Evolutionary conservation across 305 asterid species (phyloP), one percentile per base, ranked within the genome.

Genomic region (Fraxinus xanthoxyloides): DNA sequence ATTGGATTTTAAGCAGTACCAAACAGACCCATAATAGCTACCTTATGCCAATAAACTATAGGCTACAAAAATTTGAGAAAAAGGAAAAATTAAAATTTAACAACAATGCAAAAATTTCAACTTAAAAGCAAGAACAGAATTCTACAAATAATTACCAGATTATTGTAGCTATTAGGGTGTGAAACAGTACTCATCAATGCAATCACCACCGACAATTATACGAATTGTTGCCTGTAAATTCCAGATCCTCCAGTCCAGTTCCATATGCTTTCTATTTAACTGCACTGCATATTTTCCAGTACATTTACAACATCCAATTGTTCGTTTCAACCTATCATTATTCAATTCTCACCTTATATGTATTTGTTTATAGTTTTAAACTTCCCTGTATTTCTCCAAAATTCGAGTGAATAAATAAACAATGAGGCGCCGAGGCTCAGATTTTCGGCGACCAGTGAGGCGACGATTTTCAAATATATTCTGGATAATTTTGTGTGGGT

Each of bases 401-500:
- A 65, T 65, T 63, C 35, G 35, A 65, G 31, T 65, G 2, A 65
- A 65, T 65, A 26, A 8, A 28, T 31, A 31, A 69, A 69, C 30
- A 67, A 87, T 85, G 90, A 80, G 90, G 86, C 85, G 89, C 77
- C 74, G 90, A 72, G 87, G 85, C 43, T 67, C 87, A 17, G 89
- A 87, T 54, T 85, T 84, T 82, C 87, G 90, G 67, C 89, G 90
- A 32, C 87, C 89, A n/a, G 83, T 31, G 36, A 51, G 86, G 82
- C 86, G 89, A 79, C 84, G 87, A 30, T 67, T 82, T 36, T 85
- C 89, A 13, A 85, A 85, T 70, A 85, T 85, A 0, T 82, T 87
- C 31, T 87, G 89, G 89, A 24, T 85, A 15, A 84, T 87, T 9
- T 74, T 87, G 13, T 77, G 77, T 80, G 90, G 87, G 79, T 80